Conservation (phyloP, 177 flowering plant genomes). For the Tripterygium wilfordii region DNA sequence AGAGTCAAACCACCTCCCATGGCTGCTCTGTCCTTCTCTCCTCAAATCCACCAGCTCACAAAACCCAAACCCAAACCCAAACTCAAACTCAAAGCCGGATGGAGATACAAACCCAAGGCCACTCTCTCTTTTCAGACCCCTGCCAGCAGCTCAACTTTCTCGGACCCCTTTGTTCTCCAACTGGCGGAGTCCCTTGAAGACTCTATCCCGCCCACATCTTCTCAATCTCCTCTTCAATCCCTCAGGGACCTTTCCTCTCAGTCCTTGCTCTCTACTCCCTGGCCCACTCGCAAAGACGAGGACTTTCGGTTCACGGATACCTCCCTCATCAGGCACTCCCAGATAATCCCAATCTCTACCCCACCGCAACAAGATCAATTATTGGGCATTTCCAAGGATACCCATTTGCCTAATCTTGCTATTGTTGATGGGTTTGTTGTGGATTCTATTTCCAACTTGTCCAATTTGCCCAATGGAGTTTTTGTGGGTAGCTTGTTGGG, state of each 20-base stretch:
- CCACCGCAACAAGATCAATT: constrained; percentile 19
- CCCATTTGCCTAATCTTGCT: constrained; percentile 36
- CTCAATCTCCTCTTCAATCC: constrained; percentile 44
- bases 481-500: constrained; percentile 52
- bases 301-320: constrained; percentile 82
- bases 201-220: constrained; percentile 27
- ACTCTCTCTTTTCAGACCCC: constrained; percentile 6
- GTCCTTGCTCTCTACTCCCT: constrained; percentile 63
- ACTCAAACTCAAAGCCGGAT: constrained; percentile 4
- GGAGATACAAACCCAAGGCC: constrained; percentile 6
- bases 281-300: constrained; percentile 90
- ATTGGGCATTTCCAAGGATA: constrained; percentile 8
- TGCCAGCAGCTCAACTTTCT: constrained; percentile 25
- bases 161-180: constrained; percentile 81
- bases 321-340: constrained; percentile 57
- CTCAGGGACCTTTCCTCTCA: constrained; percentile 68
- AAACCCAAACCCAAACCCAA: constrained; percentile 4
- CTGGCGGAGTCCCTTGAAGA: constrained; percentile 88
- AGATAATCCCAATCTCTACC: constrained; percentile 42
- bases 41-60: neutral
- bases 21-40: constrained; percentile 16
- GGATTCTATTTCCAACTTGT: constrained; percentile 24
- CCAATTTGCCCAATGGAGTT: constrained; percentile 51
- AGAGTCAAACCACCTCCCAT: constrained; percentile 3
- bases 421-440: constrained; percentile 61